These are phyloP conservation scores for Metarhizium rileyi DNA, from an alignment of 2,329 filamentous ascomycete genomes.

Conservation along the genomic window DNA sequence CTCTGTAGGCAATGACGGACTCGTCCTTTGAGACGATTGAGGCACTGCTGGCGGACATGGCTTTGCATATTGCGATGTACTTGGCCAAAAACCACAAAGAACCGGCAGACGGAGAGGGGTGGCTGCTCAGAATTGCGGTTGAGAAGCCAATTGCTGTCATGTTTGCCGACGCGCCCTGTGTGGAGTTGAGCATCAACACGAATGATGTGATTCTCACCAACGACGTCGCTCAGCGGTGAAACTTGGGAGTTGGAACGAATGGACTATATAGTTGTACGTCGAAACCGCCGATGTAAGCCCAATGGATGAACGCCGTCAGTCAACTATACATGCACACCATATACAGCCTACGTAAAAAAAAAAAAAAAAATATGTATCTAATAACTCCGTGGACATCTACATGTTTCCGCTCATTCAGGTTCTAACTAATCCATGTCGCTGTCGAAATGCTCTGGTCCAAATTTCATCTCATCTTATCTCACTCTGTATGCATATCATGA, in stretches of 20 bases:
- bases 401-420: not conserved
- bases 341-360: too few relatives aligned
- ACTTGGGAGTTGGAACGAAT: too few relatives aligned
- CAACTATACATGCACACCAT: too few relatives aligned
- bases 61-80: constrained; percentile 33
- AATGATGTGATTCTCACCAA: constrained; percentile 11
- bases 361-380: not conserved
- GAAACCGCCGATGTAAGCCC: too few relatives aligned
- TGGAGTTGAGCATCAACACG: constrained; percentile 38
- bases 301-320: too few relatives aligned
- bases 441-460: too few relatives aligned
- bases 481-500: not conserved
- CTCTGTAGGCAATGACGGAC: constrained; percentile 37
- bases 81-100: constrained; percentile 20
- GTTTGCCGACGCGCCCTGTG: constrained; percentile 59
- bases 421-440: not conserved
- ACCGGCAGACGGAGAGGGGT: constrained; percentile 20
- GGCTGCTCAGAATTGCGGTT: constrained; percentile 50
- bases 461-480: not conserved
- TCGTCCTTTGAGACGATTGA: constrained; percentile 56
- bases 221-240: not conserved
- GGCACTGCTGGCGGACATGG: constrained; percentile 43
- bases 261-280: too few relatives aligned
- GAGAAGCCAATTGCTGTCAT: constrained; percentile 67
- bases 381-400: not conserved